phyloP scores from a whole-genome alignment of 805 yeast genomes.

The Lachancea quebecensis region DNA sequence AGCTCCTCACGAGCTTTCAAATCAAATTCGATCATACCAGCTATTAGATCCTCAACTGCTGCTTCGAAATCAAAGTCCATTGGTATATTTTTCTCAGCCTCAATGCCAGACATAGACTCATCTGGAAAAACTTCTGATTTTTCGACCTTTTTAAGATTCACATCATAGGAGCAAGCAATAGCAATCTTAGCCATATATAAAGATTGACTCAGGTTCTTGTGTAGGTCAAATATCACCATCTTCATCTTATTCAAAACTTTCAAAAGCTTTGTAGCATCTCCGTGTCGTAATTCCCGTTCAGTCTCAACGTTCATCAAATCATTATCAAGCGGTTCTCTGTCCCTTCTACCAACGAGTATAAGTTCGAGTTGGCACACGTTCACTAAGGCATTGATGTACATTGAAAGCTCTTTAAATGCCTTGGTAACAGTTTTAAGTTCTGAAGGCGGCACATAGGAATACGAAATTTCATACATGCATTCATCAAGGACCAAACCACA shows the following conservation, averaged over 20 bases:
- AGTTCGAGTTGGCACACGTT: slow-evolving; percentile 44
- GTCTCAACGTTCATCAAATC: slow-evolving; percentile 15
- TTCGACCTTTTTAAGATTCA: slow-evolving; percentile 21
- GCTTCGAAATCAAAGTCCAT: slow-evolving; percentile 24
- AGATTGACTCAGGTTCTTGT: slow-evolving; percentile 30
- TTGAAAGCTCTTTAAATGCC: slow-evolving; percentile 28
- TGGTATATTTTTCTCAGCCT: slow-evolving; percentile 16
- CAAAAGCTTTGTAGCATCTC: slow-evolving; percentile 29
- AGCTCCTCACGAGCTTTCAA: slow-evolving; percentile 31
- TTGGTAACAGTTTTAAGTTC: slow-evolving; percentile 34
- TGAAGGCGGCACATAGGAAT: slow-evolving; percentile 40
- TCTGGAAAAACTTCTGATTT: slow-evolving; percentile 14
- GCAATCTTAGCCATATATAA: slow-evolving; percentile 30
- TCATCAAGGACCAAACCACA: slow-evolving; percentile 39
- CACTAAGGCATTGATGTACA: slow-evolving; percentile 36
- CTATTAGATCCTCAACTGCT: slow-evolving; percentile 20
- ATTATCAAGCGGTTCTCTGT: slow-evolving; percentile 1
- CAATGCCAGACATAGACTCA: slow-evolving; percentile 5
- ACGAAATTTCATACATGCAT: slow-evolving; percentile 43
- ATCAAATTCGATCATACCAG: slow-evolving; percentile 34
- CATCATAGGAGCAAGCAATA: slow-evolving; percentile 38
- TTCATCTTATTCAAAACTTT: slow-evolving; percentile 28
- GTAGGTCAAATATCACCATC: slow-evolving; percentile 32
- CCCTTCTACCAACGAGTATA: slow-evolving; percentile 29
- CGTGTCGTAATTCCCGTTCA: slow-evolving; percentile 33